Evolutionary conservation across 192 early-diverging fungal species (phyloP).

Genomic region (Coemansia erecta): DNA sequence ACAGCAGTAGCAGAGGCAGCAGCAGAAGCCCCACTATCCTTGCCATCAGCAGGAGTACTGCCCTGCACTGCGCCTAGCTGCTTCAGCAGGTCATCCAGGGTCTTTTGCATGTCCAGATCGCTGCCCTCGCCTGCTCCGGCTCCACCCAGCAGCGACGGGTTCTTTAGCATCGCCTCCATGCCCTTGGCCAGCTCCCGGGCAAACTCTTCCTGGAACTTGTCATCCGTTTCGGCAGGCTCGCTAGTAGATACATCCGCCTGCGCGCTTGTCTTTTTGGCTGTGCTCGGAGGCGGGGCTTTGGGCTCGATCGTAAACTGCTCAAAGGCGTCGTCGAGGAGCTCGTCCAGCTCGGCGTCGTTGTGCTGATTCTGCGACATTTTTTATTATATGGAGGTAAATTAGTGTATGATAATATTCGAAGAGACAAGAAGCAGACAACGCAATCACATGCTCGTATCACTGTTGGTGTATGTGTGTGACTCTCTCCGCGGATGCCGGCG

Average conservation of each 20-base stretch:
- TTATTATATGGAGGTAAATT: neutral
- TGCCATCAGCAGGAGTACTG: conserved; percentile 36
- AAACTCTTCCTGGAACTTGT: conserved; percentile 67
- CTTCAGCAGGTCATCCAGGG: conserved; percentile 74
- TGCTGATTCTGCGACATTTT: conserved; percentile 44
- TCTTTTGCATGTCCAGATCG: conserved; percentile 58
- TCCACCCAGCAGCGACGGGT: conserved; percentile 18
- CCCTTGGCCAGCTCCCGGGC: conserved; percentile 70
- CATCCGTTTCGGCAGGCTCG: conserved; percentile 19
- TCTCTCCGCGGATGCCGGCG: neutral
- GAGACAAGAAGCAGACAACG: neutral
- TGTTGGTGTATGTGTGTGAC: too few species aligned
- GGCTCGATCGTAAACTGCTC: conserved; percentile 65
- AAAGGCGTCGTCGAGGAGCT: conserved; percentile 71
- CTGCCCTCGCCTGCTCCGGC: conserved; percentile 21
- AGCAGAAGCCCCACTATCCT: conserved; percentile 4
- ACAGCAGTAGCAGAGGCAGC: neutral
- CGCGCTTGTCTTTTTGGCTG: conserved; percentile 17
- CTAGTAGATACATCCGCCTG: too few species aligned
- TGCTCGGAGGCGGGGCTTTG: conserved; percentile 27
- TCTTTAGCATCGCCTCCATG: conserved; percentile 68
- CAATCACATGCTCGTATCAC: too few species aligned
- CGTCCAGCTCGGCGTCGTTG: conserved; percentile 66
- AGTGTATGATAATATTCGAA: neutral
- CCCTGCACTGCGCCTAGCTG: conserved; percentile 56